Evolutionary conservation across 2,329 filamentous ascomycete species (phyloP).

Genomic region (Diplodia mutila): DNA sequence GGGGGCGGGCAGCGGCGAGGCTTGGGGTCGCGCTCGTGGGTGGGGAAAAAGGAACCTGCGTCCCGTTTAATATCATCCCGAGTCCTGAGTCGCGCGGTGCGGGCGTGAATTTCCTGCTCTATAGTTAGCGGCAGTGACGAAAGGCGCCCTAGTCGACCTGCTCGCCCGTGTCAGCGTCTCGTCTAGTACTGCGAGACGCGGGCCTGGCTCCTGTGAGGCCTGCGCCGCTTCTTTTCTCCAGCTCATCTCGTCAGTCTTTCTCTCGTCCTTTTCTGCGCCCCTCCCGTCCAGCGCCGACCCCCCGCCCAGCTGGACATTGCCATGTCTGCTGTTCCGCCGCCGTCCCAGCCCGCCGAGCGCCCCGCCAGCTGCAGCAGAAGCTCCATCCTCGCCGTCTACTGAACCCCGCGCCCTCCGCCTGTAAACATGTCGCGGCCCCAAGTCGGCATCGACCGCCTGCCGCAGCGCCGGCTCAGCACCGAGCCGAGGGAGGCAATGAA

Average conservation of each 20-base stretch:
- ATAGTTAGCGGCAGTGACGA: conserved; percentile 16
- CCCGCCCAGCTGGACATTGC: conserved; percentile 5
- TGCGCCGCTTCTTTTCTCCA: neutral
- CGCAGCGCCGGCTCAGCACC: conserved; percentile 69
- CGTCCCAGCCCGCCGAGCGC: conserved; percentile 6
- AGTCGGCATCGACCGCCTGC: conserved; percentile 79
- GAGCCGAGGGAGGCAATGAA: conserved; percentile 92
- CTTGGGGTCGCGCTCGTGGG: conserved; percentile 20
- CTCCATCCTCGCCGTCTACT: neutral
- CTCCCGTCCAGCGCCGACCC: neutral
- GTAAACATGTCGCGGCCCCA: conserved; percentile 63
- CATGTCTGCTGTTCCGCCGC: conserved; percentile 14
- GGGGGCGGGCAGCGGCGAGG: conserved; percentile 6
- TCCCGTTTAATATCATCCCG: conserved; percentile 17
- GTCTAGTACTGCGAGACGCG: neutral
- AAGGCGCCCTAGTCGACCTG: neutral
- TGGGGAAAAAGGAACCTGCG: conserved; percentile 25
- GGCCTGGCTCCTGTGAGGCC: neutral
- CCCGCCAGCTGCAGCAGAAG: conserved; percentile 4
- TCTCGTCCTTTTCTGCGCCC: neutral
- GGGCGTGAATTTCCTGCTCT: conserved; percentile 15
- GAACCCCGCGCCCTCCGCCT: neutral
- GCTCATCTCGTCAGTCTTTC: neutral
- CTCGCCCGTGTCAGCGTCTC: neutral
- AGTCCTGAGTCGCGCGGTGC: conserved; percentile 23